Conservation (phyloP, 129 eudicot species). For the Cynara cardunculus region DNA sequence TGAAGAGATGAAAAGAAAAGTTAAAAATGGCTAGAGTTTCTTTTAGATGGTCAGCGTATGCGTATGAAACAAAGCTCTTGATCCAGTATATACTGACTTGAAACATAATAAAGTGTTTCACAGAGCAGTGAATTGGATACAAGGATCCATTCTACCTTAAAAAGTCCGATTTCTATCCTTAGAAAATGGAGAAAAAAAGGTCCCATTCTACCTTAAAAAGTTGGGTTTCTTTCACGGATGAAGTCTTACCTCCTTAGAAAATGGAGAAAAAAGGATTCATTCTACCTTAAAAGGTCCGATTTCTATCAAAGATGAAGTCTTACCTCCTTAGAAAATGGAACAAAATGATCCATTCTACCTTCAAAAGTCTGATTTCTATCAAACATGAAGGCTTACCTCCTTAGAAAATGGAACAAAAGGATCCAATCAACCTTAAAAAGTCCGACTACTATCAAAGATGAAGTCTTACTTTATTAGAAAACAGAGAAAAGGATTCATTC, state of each 20-base stretch:
- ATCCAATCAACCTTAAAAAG: no score
- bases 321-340: no score
- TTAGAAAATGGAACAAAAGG: not conserved
- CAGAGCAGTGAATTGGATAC: no score
- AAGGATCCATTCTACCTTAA: no score
- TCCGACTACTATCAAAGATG: no score
- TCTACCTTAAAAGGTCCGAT: not conserved
- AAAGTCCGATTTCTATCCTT: no score
- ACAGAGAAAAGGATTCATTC: not conserved
- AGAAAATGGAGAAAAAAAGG: no score
- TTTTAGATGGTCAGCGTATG: constrained; percentile 14
- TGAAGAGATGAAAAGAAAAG: constrained; percentile 16
- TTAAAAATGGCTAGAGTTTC: not conserved
- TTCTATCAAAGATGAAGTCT: not conserved
- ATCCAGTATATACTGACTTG: not conserved
- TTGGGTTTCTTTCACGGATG: not conserved
- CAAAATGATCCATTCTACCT: no score
- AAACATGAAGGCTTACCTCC: not conserved
- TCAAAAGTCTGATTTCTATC: not conserved
- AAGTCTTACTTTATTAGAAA: constrained; percentile 6
- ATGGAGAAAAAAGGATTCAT: not conserved
- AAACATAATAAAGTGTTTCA: no score
- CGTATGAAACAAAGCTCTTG: no score
- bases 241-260: not conserved
- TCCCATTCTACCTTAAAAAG: no score